phyloP scores from a whole-genome alignment of 2,329 filamentous ascomycete genomes.

The Mycosphaerella sp. region DNA sequence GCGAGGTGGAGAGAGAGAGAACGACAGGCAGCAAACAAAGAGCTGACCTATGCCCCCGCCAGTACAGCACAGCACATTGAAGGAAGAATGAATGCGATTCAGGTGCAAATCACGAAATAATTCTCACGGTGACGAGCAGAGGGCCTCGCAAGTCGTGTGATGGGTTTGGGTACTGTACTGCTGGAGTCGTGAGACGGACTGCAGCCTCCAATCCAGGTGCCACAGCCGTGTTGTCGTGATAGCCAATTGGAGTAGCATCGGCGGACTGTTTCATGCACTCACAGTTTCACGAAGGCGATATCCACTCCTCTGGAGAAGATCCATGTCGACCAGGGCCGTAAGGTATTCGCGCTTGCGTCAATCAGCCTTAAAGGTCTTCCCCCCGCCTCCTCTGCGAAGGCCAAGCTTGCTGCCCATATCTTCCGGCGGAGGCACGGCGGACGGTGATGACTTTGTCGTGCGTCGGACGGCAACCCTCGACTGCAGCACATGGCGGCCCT shows the following conservation, averaged over 20 bases:
- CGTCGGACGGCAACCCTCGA: no score
- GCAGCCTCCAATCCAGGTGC: not conserved
- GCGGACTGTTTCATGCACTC: not conserved
- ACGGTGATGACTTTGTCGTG: not conserved
- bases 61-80: not conserved
- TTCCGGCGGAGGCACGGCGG: not conserved
- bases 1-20: no score
- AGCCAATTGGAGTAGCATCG: not conserved
- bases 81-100: not conserved
- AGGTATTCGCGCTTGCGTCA: not conserved
- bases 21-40: no score
- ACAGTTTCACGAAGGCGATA: not conserved
- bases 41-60: no score
- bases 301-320: not conserved
- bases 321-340: not conserved
- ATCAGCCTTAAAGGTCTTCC: not conserved
- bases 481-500: no score
- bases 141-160: not conserved
- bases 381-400: no score
- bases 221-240: not conserved
- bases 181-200: not conserved
- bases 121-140: not conserved
- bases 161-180: not conserved
- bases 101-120: not conserved
- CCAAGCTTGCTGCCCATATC: not conserved